phyloP scores from a whole-genome alignment of 768 basidiomycete genomes.

The Scleroderma bovista region DNA sequence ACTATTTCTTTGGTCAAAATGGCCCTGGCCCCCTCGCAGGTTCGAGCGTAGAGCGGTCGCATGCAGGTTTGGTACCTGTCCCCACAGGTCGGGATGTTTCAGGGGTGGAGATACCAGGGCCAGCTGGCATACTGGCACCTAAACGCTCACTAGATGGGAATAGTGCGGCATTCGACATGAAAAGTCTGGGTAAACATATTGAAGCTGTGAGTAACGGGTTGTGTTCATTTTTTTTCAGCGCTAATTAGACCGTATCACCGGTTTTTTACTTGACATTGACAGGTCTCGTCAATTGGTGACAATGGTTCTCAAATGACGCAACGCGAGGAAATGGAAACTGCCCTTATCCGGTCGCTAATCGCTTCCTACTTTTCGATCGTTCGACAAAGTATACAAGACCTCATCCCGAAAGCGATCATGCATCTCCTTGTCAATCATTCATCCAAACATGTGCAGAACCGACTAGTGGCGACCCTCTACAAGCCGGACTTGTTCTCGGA shows the following conservation, averaged over 20 bases:
- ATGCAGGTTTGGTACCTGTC: conserved; percentile 25
- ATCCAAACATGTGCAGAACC: conserved; percentile 94
- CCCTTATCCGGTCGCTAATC: conserved; percentile 90
- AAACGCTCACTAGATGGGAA: conserved; percentile 66
- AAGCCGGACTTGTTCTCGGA: conserved; percentile 91
- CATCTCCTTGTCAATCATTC: conserved; percentile 95
- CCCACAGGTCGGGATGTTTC: conserved; percentile 64
- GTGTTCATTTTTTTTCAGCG: background rate
- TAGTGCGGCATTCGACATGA: conserved; percentile 95
- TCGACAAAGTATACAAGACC: conserved; percentile 93
- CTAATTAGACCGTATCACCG: conserved; percentile 3
- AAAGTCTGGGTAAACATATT: conserved; percentile 94
- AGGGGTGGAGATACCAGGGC: conserved; percentile 43
- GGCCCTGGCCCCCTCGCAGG: conserved; percentile 69
- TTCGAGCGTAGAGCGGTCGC: conserved; percentile 42
- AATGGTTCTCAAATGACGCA: conserved; percentile 61
- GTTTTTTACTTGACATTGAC: conserved; percentile 14
- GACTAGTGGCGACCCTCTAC: conserved; percentile 90
- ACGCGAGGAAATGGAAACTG: conserved; percentile 96
- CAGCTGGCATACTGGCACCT: conserved; percentile 60
- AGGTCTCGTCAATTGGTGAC: conserved; percentile 50
- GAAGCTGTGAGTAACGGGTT: conserved; percentile 71
- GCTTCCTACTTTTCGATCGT: conserved; percentile 94
- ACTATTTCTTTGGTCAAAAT: conserved; percentile 95
- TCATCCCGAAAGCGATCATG: conserved; percentile 98